Conservation (phyloP, 2,329 filamentous ascomycete species). For the Didymella lethalis region DNA sequence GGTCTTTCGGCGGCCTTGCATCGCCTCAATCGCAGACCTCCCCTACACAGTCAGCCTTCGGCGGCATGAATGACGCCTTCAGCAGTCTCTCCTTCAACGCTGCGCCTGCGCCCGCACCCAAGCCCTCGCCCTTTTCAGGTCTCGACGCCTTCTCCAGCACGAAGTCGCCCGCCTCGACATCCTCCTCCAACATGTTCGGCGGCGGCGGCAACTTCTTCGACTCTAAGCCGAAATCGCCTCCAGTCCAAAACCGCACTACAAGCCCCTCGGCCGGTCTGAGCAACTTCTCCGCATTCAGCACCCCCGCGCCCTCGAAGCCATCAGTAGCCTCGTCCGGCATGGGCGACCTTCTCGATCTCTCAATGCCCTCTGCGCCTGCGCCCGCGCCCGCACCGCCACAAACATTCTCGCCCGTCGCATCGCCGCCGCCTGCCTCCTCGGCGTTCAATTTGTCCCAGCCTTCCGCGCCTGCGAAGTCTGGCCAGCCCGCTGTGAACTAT, state of each 20-base stretch:
- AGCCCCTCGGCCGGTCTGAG: conserved; percentile 64
- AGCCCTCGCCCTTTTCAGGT: conserved; percentile 71
- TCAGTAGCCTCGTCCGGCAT: conserved; percentile 59
- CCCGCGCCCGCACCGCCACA: conserved; percentile 35
- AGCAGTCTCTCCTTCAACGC: conserved; percentile 69
- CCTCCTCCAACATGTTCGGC: conserved; percentile 59
- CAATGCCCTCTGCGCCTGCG: conserved; percentile 40
- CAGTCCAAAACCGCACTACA: conserved; percentile 57
- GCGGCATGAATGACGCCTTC: conserved; percentile 84
- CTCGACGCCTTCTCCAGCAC: conserved; percentile 62
- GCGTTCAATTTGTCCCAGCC: conserved; percentile 68
- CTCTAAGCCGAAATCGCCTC: conserved; percentile 65
- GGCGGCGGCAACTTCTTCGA: conserved; percentile 88
- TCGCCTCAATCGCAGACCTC: conserved; percentile 51
- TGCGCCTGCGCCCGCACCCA: conserved; percentile 57
- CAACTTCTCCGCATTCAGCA: conserved; percentile 72
- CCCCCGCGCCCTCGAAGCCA: conserved; percentile 58
- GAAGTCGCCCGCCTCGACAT: conserved; percentile 50
- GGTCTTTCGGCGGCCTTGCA: conserved; percentile 57
- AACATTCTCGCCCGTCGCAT: conserved; percentile 38
- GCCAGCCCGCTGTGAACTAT: conserved; percentile 48
- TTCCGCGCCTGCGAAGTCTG: conserved; percentile 37
- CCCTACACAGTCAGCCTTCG: conserved; percentile 57
- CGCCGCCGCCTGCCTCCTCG: conserved; percentile 52
- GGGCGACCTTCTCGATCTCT: conserved; percentile 82